Percentiles rank a stretch among this genome's conserved stretches.
phyloP scores from a whole-genome alignment of 2,329 filamentous ascomycete species.

The Hortaea werneckii region DNA sequence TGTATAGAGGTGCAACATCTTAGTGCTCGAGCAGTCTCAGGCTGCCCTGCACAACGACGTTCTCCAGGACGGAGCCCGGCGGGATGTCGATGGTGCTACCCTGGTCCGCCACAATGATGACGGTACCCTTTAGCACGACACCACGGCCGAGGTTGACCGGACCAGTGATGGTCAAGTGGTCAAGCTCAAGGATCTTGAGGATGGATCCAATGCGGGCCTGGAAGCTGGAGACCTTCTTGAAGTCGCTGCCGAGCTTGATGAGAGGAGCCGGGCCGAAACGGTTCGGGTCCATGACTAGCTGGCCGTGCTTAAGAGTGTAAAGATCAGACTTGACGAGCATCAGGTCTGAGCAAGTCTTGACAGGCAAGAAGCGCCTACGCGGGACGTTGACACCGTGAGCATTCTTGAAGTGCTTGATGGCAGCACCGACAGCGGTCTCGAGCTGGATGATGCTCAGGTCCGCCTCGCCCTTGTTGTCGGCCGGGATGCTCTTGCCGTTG shows the following conservation, averaged over 20 bases:
- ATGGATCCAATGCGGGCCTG: constrained; percentile 79
- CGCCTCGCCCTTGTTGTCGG: constrained; percentile 99
- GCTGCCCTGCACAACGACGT: constrained; percentile 97
- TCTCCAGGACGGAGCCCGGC: constrained; percentile 92
- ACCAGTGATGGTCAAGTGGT: constrained; percentile 94
- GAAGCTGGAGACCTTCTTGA: constrained; percentile 99
- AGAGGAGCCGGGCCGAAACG: constrained; percentile 93
- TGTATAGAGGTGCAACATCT: too few relatives aligned
- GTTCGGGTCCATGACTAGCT: constrained; percentile 91
- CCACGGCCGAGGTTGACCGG: constrained; percentile 93
- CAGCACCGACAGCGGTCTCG: constrained; percentile 95
- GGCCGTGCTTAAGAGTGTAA: constrained; percentile 96
- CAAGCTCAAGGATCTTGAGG: constrained; percentile 81
- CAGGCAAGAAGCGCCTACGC: constrained; percentile 92
- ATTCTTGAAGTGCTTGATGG: constrained; percentile 97
- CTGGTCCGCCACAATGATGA: constrained; percentile 97
- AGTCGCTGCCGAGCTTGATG: constrained; percentile 97
- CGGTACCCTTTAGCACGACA: constrained; percentile 92
- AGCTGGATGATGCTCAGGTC: constrained; percentile 96
- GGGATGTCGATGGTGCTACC: constrained; percentile 97
- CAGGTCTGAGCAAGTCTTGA: constrained; percentile 99
- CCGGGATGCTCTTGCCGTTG: constrained; percentile 96
- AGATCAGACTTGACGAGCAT: constrained; percentile 99
- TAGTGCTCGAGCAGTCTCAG: constrained; percentile 64
- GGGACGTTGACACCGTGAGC: constrained; percentile 98